Percentiles rank a stretch among this genome's conserved stretches.
Conservation (phyloP, 768 basidiomycete genomes). For the Mycena latifolia region DNA sequence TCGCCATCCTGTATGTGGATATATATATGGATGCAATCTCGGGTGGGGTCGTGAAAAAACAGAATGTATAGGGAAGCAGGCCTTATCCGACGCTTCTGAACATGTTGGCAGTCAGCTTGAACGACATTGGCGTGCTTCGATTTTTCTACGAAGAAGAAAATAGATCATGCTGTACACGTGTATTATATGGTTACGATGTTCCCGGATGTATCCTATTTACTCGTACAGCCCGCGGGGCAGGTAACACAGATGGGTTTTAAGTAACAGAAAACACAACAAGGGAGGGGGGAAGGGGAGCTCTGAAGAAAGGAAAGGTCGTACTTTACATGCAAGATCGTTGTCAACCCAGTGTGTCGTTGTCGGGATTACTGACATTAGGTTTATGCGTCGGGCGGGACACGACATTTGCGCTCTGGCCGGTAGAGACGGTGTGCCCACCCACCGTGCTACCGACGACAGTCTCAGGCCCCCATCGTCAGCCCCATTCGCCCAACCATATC, state of each 20-base stretch:
- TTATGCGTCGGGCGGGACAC: conserved; percentile 18
- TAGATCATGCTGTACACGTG: no score
- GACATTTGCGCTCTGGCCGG: conserved; percentile 36
- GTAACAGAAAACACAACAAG: no score
- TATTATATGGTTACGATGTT: conserved; percentile 19
- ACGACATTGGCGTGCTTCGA: background rate
- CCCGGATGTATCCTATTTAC: no score
- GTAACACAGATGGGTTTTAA: no score
- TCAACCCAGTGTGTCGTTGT: conserved; percentile 15
- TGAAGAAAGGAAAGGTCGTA: background rate
- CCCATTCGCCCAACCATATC: conserved; percentile 41
- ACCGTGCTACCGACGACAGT: conserved; percentile 20
- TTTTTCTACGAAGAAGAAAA: background rate
- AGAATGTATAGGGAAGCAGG: background rate
- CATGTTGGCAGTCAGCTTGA: background rate
- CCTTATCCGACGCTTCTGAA: background rate
- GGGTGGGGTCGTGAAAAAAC: no score
- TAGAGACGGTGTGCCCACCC: conserved; percentile 38
- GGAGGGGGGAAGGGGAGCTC: no score
- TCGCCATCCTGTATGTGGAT: no score
- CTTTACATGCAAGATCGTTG: background rate
- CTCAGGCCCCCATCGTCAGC: conserved; percentile 19
- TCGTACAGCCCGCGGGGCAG: no score
- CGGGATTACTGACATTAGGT: conserved; percentile 29
- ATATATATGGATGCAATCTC: background rate